Conservation (phyloP, 495 filamentous ascomycete species). For the Talaromyces trachyspermus region DNA sequence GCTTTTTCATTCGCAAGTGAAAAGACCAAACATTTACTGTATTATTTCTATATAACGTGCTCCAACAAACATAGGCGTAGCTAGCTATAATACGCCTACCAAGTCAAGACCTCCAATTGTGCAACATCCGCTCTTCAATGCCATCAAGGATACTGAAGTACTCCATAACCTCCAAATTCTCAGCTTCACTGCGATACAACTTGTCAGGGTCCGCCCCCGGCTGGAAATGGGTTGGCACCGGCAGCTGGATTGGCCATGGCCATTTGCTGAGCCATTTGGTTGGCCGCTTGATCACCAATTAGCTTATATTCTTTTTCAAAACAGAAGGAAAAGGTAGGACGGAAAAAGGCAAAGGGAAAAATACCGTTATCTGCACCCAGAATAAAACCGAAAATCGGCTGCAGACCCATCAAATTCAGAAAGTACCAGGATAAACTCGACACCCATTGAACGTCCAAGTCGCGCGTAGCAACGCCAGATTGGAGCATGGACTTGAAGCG, state of each 20-base stretch:
- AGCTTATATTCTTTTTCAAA: conserved; percentile 11
- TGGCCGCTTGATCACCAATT: too few species aligned
- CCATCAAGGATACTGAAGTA: conserved; percentile 84
- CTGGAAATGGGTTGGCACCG: conserved; percentile 69
- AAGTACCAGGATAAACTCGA: conserved; percentile 99
- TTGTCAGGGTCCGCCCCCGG: conserved; percentile 95
- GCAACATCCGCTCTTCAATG: conserved; percentile 75
- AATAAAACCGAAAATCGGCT: conserved; percentile 96
- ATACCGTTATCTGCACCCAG: conserved; percentile 91
- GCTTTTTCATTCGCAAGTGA: too few species aligned
- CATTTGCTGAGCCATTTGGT: conserved; percentile 94
- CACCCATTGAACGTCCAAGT: conserved; percentile 96
- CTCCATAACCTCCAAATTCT: conserved; percentile 91
- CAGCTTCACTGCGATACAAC: conserved; percentile 80
- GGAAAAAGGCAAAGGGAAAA: conserved; percentile 14
- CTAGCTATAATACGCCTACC: too few species aligned
- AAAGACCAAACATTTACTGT: neutral
- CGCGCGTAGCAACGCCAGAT: conserved; percentile 87
- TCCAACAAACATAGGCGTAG: too few species aligned
- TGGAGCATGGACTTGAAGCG: conserved; percentile 99
- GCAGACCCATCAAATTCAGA: conserved; percentile 88
- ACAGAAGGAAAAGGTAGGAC: neutral
- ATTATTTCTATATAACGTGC: too few species aligned
- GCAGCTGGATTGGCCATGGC: conserved; percentile 65
- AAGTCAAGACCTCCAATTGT: conserved; percentile 17